Percentiles rank a stretch among this genome's conserved stretches.
Conservation (phyloP, 2,329 filamentous ascomycete species). For the Ceratocystis harringtonii region DNA sequence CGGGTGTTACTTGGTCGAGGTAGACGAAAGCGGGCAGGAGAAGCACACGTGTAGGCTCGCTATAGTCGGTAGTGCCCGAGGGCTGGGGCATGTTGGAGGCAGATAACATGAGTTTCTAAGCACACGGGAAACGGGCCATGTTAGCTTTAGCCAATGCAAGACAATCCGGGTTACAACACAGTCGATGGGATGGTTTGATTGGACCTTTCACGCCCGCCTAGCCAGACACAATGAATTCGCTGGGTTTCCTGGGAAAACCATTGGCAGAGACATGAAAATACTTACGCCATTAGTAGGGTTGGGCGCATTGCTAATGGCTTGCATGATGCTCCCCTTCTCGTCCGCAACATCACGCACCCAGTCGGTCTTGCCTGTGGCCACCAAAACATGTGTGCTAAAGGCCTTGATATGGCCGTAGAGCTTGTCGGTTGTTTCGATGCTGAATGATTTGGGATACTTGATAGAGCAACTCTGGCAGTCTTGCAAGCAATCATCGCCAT, state of each 20-base stretch:
- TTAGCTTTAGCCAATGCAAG: background rate
- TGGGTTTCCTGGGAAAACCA: too few species aligned
- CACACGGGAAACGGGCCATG: background rate
- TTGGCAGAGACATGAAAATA: conserved; percentile 17
- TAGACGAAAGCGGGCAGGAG: conserved; percentile 74
- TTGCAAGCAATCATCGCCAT: conserved; percentile 77
- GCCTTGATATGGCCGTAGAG: conserved; percentile 76
- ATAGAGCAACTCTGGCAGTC: conserved; percentile 75
- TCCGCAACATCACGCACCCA: conserved; percentile 84
- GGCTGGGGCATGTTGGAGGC: conserved; percentile 83
- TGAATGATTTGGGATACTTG: conserved; percentile 55
- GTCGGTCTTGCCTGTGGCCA: conserved; percentile 90
- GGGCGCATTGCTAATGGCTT: conserved; percentile 47
- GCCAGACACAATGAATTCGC: background rate
- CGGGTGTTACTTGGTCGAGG: conserved; percentile 69
- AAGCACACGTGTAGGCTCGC: conserved; percentile 60
- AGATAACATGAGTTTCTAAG: conserved; percentile 70
- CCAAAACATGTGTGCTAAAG: conserved; percentile 78
- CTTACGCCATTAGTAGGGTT: conserved; percentile 54
- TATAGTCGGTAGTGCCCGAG: conserved; percentile 45
- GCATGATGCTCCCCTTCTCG: conserved; percentile 74
- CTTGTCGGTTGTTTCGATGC: conserved; percentile 61
- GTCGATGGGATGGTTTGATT: background rate
- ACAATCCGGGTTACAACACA: background rate
- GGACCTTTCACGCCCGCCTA: background rate